Evolutionary conservation across 148 eudicot species (phyloP).

Genomic region (Fagopyrum esculentum): DNA sequence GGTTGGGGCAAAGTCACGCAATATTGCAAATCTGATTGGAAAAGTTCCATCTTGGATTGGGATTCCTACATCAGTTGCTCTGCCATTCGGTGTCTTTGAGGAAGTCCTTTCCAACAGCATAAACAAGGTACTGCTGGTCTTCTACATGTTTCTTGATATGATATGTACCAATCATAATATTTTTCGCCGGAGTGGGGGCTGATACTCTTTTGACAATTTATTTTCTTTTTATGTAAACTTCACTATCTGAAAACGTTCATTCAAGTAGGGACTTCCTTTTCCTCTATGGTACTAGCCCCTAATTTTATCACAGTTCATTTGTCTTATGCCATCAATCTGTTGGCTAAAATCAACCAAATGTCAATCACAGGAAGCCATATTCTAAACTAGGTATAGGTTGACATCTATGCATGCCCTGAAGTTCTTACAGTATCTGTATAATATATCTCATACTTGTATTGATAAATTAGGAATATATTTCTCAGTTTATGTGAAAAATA

Average conservation of each 20-base stretch:
- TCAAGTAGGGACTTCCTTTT: not conserved
- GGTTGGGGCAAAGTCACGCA: constrained; percentile 99
- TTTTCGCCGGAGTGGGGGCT: not conserved
- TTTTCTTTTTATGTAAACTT: too few species aligned
- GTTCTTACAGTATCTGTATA: not conserved
- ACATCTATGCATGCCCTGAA: not conserved
- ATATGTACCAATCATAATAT: not conserved
- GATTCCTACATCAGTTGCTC: constrained; percentile 91
- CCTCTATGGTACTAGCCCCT: not conserved
- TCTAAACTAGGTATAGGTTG: not conserved
- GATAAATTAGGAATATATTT: not conserved
- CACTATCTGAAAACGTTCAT: not conserved
- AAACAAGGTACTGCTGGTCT: constrained; percentile 45
- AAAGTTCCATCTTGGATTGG: constrained; percentile 90
- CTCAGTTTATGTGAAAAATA: not conserved
- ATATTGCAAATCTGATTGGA: constrained; percentile 84
- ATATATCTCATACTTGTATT: not conserved
- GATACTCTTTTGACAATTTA: not conserved
- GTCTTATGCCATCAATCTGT: not conserved
- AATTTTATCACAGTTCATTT: not conserved
- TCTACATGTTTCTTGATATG: not conserved
- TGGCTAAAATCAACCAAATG: not conserved
- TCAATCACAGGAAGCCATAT: not conserved
- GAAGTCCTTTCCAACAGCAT: constrained; percentile 66
- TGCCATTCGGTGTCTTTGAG: constrained; percentile 92